These are phyloP conservation scores for Diaporthe aspalathi DNA, from an alignment of 2,329 filamentous ascomycete genomes.

Conservation along the genomic window DNA sequence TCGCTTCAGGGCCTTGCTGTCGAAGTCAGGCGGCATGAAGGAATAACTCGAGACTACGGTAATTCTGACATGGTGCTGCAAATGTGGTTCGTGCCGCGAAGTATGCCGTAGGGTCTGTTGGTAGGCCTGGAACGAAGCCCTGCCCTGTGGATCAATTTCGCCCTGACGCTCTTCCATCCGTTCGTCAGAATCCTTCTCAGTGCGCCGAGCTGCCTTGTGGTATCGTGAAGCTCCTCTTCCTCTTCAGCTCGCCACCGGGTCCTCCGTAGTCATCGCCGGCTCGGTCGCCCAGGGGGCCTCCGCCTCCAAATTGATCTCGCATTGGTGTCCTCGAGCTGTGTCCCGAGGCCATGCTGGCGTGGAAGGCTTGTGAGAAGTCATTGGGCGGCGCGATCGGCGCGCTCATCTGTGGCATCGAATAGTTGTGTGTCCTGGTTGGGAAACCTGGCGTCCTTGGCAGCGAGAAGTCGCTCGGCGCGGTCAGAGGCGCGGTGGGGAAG, in stretches of 20 bases:
- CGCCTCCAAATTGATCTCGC: slow-evolving; percentile 56
- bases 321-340: slow-evolving; percentile 55
- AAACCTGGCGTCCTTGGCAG: slow-evolving; percentile 57
- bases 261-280: slow-evolving; percentile 46
- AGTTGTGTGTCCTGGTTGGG: slow-evolving; percentile 54
- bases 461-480: slow-evolving; percentile 65
- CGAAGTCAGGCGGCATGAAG: not conserved
- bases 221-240: slow-evolving; percentile 53
- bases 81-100: not conserved
- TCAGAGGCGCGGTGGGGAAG: slow-evolving; percentile 65
- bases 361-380: slow-evolving; percentile 63
- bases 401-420: slow-evolving; percentile 65
- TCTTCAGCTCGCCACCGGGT: slow-evolving; percentile 47
- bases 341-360: slow-evolving; percentile 54
- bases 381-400: slow-evolving; percentile 64
- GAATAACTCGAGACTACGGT: not conserved
- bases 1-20: not conserved
- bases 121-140: not conserved
- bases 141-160: not conserved
- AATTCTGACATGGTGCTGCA: not conserved
- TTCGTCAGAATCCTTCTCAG: slow-evolving; percentile 10
- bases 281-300: slow-evolving; percentile 43
- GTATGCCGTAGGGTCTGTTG: not conserved
- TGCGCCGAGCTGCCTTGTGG: slow-evolving; percentile 37
- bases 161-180: slow-evolving; percentile 6